Evolutionary conservation across 106 monocot genomes (phyloP).

Genomic region (Alisma plantagoaquatica): DNA sequence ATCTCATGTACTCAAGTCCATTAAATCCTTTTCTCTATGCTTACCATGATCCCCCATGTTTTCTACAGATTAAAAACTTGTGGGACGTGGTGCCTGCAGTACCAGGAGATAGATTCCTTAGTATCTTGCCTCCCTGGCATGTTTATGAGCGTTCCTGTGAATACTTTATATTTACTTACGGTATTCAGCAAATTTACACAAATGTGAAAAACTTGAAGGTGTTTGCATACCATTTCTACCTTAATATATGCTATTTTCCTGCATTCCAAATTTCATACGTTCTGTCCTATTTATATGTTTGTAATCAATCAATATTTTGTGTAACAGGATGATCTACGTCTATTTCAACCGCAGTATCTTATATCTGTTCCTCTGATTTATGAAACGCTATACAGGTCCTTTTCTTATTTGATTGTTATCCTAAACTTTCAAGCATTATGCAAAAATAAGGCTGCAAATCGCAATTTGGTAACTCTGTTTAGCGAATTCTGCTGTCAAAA

Average conservation of each 20-base stretch:
- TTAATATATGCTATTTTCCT: background rate
- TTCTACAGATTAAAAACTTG: conserved; percentile 59
- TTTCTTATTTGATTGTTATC: background rate
- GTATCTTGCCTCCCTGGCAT: conserved; percentile 98
- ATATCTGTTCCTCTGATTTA: conserved; percentile 85
- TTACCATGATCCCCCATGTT: too few relatives aligned
- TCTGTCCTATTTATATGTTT: background rate
- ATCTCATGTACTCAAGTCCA: too few relatives aligned
- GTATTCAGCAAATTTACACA: conserved; percentile 81
- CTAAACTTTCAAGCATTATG: too few relatives aligned
- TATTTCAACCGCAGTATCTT: conserved; percentile 67
- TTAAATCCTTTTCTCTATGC: too few relatives aligned
- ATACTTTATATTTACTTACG: conserved; percentile 71
- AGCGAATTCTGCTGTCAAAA: too few relatives aligned
- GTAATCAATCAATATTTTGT: background rate
- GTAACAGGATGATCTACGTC: conserved; percentile 64
- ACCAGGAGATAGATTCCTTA: conserved; percentile 76
- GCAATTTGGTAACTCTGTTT: too few relatives aligned
- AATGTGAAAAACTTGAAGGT: conserved; percentile 83
- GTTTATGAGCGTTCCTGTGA: conserved; percentile 84
- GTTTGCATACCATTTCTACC: background rate
- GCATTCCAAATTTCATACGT: background rate
- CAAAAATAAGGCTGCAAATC: too few relatives aligned
- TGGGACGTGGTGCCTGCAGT: conserved; percentile 74
- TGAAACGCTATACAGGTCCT: conserved; percentile 88